Evolutionary conservation across 23 red algal species (phyloP), one percentile per base, ranked within the genome.

Genomic region (Gracilariopsis chorda): DNA sequence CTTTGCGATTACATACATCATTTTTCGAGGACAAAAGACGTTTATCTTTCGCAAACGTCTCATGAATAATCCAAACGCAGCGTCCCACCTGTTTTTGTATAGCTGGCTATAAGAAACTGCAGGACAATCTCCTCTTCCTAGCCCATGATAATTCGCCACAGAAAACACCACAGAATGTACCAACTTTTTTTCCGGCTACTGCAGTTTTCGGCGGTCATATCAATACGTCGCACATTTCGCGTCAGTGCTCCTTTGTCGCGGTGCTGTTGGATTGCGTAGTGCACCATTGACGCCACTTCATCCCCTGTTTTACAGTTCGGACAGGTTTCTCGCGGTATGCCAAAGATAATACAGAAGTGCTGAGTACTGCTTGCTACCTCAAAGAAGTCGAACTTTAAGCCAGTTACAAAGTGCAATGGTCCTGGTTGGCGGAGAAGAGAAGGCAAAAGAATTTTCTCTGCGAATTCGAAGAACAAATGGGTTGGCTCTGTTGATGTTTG

Each of bases 61-160:
- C 49, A 68, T 84, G 35, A 45, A 0, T 19, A 43, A 24, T 7
- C 79, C 79, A 67, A 84, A 40, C 5, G 79, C 51, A 20, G 33
- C 51, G 36, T 84, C 79, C 55, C 51, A 61, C 36, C 51, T 9
- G 49, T 84, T 84, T 84, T 84, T n/a, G 51, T 84, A 36, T 84
- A 53, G 6, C 32, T 1, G 57, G 53, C 35, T 2, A 80, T 46
- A 21, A 52, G 42, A 55, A 80, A 80, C n/a, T 23, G 48, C 20
- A 80, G 41, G 4, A 33, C 8, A 21, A 84, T 37, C 35, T 67
- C 42, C 1, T 4, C 79, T 20, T 64, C 35, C 17, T 44, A 32
- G 17, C 36, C 6, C 33, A 65, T 63, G 32, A 20, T 20, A 6
- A 17, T 0, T 20, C 30, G 24, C 79, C 79, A 84, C 1, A 35